Base-by-base conservation (phyloP, 192 early-diverging fungal species). In the Coemansia sp. region DNA sequence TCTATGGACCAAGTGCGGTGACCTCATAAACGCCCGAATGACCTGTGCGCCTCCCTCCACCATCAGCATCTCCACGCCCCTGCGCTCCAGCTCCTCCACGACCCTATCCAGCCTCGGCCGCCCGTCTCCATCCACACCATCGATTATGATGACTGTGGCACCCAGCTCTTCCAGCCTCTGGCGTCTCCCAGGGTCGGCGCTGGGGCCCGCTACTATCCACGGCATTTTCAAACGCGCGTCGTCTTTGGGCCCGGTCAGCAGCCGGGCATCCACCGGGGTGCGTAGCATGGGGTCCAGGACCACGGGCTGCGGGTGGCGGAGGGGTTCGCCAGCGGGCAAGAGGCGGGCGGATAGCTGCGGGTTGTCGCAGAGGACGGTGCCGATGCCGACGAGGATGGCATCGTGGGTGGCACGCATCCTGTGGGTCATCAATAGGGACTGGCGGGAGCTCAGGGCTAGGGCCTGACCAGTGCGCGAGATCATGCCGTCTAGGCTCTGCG, bases 401-500 rank as follows among this genome's bases (percentile, higher is more conserved):
- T 93, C 89, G 75, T 94, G 89, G 20, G 73, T 68, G 9, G 85
- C 66, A 6, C 95, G 87, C 35, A 95, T 45, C 34, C 84, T 63
- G 70, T 97, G 95, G 3, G 95, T 97, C 79, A 95, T 86, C 28
- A 81, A 73, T 86, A 92, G 84, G 3, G 92, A 91, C 62, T 89
- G 84, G 5, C 74, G 58, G n/a, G 88, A 85, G 46, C 90, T 92
- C 48, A 97, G 73, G n/a, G 84, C 57, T 7, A 97, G 63, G 60
- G 85, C 90, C 21, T 81, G 73, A 26, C 85, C 82, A 7, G 69
- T 68, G 5, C 57, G 73, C 5, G 84, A 68, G 13, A 97, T 92
- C 63, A 87, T 91, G 46, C 90, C 92, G 74, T 97, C 93, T 24
- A 95, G 81, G 65, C 92, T 91, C 76, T 97, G 95, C 1, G 94